Evolutionary conservation across 1,139 yeast genomes (phyloP).

Genomic region (Arxiozyma bovina): DNA sequence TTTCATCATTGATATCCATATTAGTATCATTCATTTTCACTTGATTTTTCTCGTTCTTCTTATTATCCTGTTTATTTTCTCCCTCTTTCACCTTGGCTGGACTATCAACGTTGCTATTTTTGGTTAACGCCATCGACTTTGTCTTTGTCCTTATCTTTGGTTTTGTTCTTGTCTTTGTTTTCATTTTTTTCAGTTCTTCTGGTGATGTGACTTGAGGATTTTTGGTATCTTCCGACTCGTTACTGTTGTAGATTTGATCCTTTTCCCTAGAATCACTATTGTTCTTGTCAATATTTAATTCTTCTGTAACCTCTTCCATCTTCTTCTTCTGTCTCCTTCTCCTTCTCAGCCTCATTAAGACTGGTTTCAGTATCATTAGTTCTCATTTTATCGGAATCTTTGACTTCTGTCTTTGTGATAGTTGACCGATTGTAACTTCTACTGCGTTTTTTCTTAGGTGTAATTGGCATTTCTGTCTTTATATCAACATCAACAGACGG

Average conservation of each 20-base stretch:
- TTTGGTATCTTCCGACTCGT: background rate
- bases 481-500: background rate
- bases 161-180: background rate
- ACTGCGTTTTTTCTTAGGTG: conserved; percentile 1
- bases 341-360: background rate
- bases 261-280: no score
- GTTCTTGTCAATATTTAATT: no score
- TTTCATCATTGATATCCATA: no score
- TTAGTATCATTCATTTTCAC: background rate
- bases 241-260: background rate
- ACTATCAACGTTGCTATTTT: background rate
- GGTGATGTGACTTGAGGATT: background rate
- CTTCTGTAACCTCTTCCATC: background rate
- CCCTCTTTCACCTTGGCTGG: background rate
- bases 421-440: background rate
- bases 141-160: background rate
- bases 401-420: background rate
- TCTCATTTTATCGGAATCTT: background rate
- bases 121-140: background rate
- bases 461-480: background rate
- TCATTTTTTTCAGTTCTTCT: no score
- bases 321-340: background rate
- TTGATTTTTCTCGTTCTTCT: background rate
- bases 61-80: background rate
- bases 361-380: background rate